Evolutionary conservation across 352 stramenopile species (phyloP).

Genomic region (Globisporangium nodosum): DNA sequence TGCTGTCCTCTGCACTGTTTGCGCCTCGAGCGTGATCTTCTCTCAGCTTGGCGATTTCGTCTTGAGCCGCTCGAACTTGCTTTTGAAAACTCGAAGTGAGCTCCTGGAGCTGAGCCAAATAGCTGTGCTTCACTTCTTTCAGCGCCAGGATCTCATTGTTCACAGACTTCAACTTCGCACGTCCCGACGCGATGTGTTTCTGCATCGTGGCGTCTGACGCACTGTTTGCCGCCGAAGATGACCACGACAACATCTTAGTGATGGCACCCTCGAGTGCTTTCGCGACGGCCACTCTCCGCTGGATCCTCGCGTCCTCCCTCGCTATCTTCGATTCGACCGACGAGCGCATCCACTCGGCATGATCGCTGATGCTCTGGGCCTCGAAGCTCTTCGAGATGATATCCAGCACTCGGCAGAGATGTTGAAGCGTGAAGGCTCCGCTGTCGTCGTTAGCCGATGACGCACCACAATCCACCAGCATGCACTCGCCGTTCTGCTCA

Average conservation of each 20-base stretch:
- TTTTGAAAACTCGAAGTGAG: constrained; percentile 13
- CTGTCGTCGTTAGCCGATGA: constrained; percentile 11
- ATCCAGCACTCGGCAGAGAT: constrained; percentile 42
- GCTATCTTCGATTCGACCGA: constrained; percentile 21
- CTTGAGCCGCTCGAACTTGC: constrained; percentile 33
- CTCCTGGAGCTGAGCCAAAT: constrained; percentile 9
- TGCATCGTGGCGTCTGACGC: constrained; percentile 9
- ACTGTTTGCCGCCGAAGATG: constrained; percentile 5
- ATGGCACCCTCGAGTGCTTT: constrained; percentile 25
- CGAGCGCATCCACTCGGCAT: constrained; percentile 15
- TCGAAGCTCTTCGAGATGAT: constrained; percentile 49
- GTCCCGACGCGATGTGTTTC: constrained; percentile 16
- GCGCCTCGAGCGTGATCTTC: constrained; percentile 15
- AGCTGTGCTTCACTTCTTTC: not conserved
- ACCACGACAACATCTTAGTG: constrained; percentile 38
- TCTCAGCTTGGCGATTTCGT: constrained; percentile 31
- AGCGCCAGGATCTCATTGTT: constrained; percentile 25
- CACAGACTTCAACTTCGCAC: constrained; percentile 25
- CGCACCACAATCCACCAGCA: constrained; percentile 18
- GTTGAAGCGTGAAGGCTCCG: constrained; percentile 26
- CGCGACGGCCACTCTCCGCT: constrained; percentile 30
- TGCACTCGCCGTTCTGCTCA: constrained; percentile 5
- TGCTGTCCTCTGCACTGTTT: constrained; percentile 17
- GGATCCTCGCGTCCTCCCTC: constrained; percentile 10
- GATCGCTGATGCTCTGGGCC: constrained; percentile 33